Percentiles rank a stretch among this genome's conserved stretches.
Evolutionary conservation across 176 grass and related monocot genomes (phyloP).

Genomic region (Bonia amplexicaulis): DNA sequence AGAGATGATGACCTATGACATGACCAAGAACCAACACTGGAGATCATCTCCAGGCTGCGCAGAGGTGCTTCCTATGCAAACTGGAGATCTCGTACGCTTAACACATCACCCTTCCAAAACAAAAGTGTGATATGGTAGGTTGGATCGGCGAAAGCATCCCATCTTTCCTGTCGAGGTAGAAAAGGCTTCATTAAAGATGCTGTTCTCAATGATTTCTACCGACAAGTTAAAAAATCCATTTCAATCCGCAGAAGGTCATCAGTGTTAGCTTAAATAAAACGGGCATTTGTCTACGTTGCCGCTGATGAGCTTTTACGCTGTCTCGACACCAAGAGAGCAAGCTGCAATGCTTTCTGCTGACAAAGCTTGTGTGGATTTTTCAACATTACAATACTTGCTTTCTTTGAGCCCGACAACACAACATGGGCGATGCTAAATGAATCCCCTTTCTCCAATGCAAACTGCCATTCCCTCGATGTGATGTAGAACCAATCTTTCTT

Average conservation of each 20-base stretch:
- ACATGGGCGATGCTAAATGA: slow-evolving; percentile 76
- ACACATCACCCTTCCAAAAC: not conserved
- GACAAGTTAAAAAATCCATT: not conserved
- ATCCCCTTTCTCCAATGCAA: slow-evolving; percentile 62
- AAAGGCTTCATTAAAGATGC: not conserved
- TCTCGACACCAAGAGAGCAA: slow-evolving; percentile 61
- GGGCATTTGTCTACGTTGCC: not conserved
- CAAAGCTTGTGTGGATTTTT: slow-evolving; percentile 68
- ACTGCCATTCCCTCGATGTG: slow-evolving; percentile 80
- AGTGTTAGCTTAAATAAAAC: not conserved
- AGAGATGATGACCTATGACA: not conserved
- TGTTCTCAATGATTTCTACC: not conserved
- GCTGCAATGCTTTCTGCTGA: slow-evolving; percentile 46
- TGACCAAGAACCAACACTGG: not conserved
- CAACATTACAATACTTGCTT: slow-evolving; percentile 49
- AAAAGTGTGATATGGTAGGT: not conserved
- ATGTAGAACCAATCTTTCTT: slow-evolving; percentile 83
- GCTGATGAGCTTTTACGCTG: not conserved
- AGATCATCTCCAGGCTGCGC: not conserved
- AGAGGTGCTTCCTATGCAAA: not conserved
- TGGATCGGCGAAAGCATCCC: not conserved
- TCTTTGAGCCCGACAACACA: slow-evolving; percentile 39
- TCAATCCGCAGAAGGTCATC: not conserved
- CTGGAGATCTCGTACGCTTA: not conserved
- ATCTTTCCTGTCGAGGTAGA: not conserved